phyloP scores from a whole-genome alignment of 257 asterid genomes.

The Buddleja alternifolia region DNA sequence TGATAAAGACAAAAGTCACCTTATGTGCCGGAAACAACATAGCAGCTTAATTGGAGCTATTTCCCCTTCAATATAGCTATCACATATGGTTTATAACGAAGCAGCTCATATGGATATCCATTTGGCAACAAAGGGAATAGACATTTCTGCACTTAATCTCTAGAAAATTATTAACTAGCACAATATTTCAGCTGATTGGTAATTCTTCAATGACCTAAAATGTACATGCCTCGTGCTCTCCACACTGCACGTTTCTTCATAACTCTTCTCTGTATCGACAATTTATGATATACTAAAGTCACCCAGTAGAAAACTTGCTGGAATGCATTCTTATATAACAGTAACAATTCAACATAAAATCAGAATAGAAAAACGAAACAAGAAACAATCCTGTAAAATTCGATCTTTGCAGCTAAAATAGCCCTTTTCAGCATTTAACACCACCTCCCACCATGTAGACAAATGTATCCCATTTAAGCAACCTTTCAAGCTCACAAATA shows the following conservation, averaged over 20 bases:
- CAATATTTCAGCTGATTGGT: no score
- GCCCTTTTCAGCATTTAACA: background rate
- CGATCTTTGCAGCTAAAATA: background rate
- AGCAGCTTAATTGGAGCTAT: background rate
- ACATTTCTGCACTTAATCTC: no score
- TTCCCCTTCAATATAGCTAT: background rate
- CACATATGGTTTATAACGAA: no score
- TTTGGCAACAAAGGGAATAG: no score
- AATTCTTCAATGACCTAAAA: background rate
- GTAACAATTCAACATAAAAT: no score
- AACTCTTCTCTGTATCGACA: no score
- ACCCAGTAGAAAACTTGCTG: background rate
- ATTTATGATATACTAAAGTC: background rate
- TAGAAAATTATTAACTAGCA: no score
- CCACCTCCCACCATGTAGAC: background rate
- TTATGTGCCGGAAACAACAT: background rate
- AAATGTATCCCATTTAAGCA: background rate
- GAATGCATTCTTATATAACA: background rate
- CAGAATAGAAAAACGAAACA: no score
- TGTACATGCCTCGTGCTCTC: background rate
- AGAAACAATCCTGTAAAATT: background rate
- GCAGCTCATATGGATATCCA: no score
- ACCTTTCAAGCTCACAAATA: constrained; percentile 6
- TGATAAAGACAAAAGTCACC: background rate
- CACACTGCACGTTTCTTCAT: background rate